phyloP scores from a whole-genome alignment of 1,139 yeast species.

The Yamadazyma songkhlaensis region DNA sequence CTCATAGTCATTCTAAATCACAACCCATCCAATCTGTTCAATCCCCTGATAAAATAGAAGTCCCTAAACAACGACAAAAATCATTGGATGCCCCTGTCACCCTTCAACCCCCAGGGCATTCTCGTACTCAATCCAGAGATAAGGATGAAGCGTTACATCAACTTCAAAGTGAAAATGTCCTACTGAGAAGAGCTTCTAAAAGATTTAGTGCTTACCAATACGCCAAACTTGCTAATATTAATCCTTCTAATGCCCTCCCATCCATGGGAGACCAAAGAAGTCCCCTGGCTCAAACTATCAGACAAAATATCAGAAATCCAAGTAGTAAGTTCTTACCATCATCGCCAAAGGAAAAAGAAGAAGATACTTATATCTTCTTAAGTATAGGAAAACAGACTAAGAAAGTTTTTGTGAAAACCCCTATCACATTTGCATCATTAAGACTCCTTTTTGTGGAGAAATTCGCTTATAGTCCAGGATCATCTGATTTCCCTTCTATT shows the following conservation, averaged over 20 bases:
- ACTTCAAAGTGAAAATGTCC: constrained; percentile 15
- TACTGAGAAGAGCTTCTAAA: constrained; percentile 89
- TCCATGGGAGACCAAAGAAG: constrained; percentile 11
- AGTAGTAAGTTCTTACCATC: constrained; percentile 4
- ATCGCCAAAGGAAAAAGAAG: constrained; percentile 1
- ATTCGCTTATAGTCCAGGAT: constrained; percentile 79
- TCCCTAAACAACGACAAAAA: constrained; percentile 5
- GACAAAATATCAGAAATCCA: constrained; percentile 4
- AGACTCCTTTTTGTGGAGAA: constrained; percentile 79
- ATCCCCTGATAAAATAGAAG: constrained; percentile 8
- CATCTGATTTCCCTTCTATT: constrained; percentile 73
- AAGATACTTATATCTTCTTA: constrained; percentile 39
- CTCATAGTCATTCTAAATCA: not conserved
- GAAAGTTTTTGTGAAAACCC: constrained; percentile 50
- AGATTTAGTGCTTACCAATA: constrained; percentile 92
- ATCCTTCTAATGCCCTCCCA: constrained; percentile 28
- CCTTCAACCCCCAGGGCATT: not conserved
- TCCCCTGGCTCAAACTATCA: constrained; percentile 9
- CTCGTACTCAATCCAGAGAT: not conserved
- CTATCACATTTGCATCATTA: constrained; percentile 60
- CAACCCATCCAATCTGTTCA: not conserved
- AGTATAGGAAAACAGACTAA: constrained; percentile 61
- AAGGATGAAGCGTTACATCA: constrained; percentile 13
- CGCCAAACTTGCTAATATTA: constrained; percentile 64
- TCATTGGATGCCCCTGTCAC: not conserved